phyloP scores from a whole-genome alignment of 1,139 yeast genomes.

The Eremothecium coryli region DNA sequence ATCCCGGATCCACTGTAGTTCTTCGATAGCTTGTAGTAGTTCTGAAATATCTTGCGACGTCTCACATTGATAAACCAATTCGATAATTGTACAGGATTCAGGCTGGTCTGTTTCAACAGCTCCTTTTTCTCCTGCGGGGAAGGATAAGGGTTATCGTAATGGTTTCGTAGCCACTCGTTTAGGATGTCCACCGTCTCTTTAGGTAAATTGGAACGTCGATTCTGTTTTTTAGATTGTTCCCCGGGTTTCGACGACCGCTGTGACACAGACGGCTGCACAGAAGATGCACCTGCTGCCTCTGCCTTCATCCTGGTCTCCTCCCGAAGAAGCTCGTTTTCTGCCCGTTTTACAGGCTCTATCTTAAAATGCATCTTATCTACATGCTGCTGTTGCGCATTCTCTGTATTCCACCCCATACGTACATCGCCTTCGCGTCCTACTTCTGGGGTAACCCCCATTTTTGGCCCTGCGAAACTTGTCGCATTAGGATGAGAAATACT shows the following conservation, averaged over 20 bases:
- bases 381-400: too few relatives aligned
- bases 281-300: too few relatives aligned
- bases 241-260: too few relatives aligned
- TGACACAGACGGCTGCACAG: too few relatives aligned
- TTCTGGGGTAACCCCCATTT: too few relatives aligned
- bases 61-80: conserved; percentile 98
- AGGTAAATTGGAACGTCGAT: conserved; percentile 65
- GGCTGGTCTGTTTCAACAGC: conserved; percentile 71
- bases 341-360: too few relatives aligned
- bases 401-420: too few relatives aligned
- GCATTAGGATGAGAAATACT: background rate
- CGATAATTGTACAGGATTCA: conserved; percentile 82
- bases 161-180: conserved; percentile 75
- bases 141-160: conserved; percentile 89
- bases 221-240: conserved; percentile 3
- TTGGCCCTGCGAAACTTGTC: too few relatives aligned
- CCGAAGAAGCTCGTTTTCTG: too few relatives aligned
- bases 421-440: too few relatives aligned
- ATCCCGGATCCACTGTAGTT: conserved; percentile 9
- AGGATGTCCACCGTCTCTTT: conserved; percentile 77
- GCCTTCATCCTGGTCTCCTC: too few relatives aligned
- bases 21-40: conserved; percentile 27
- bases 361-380: too few relatives aligned
- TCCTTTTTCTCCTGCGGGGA: conserved; percentile 81
- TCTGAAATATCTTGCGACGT: conserved; percentile 56